Evolutionary conservation across 345 rosid species (phyloP), one percentile per base, ranked within the genome.

Genomic region (Bruguiera sexangula): DNA sequence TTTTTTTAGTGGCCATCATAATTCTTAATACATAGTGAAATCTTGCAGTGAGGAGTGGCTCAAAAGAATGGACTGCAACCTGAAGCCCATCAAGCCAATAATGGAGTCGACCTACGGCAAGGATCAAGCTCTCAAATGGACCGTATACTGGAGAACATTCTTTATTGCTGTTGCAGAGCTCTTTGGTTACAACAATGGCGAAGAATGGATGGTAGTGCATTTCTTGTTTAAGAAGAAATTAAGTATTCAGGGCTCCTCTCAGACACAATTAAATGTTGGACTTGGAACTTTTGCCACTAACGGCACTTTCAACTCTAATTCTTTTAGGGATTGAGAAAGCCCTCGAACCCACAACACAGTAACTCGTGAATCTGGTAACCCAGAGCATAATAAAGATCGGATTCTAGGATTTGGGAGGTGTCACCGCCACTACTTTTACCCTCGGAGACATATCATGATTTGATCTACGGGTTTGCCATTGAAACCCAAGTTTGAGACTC

Each of bases 141-240:
- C 81, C 1, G 95, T 85, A 51, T 89, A 94, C 66, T 86, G 97
- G 98, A 82, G 90, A 80, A 88, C 96, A 26, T 88, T 91, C 82
- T 91, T 94, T 71, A 87, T 91, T 0, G 78, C 93, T 0, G 96
- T 88, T 69, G 97, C 97, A 7, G 96, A 94, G 71, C 91, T 91
- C 74, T 91, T 88, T 10, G 93, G 86, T 34, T 94, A 91, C 83
- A 88, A 76, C 82, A 81, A 88, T 24, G 97, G 96, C 57, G 90
- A 89, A 34, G 96, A 89, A 81, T 94, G 98, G 92, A 87, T 91
- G 96, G 85, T 89, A 62, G 75, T 92, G 21, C 89, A 56, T 70
- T 89, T 85, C 83, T 84, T 88, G 9, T 93, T 89, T 79, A 88
- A 82, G 74, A 93, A 85, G 84, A 93, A 93, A 64, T 85, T 86